These are phyloP conservation scores for Paramecium sexaurelia DNA, from an alignment of 73 alveolate species.

Conservation along the genomic window DNA sequence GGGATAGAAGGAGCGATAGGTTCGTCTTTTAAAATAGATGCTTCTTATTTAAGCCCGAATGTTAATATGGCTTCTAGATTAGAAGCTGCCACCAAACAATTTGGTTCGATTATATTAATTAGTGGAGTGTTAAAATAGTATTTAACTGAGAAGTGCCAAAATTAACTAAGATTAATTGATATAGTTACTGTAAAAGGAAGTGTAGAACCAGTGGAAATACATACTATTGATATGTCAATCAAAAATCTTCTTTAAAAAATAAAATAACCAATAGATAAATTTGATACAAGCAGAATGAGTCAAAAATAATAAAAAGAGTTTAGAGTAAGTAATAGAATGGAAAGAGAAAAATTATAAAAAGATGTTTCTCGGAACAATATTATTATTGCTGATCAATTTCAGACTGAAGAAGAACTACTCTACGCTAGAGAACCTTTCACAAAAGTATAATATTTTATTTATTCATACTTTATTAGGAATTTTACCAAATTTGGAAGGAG, in stretches of 20 bases:
- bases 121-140: slow-evolving; percentile 67
- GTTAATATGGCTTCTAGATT: slow-evolving; percentile 92
- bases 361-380: slow-evolving; percentile 36
- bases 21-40: slow-evolving; percentile 89
- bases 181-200: slow-evolving; percentile 78
- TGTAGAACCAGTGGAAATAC: slow-evolving; percentile 69
- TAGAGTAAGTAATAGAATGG: slow-evolving; percentile 60
- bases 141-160: slow-evolving; percentile 54
- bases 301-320: slow-evolving; percentile 51
- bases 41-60: slow-evolving; percentile 93
- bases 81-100: slow-evolving; percentile 94
- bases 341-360: slow-evolving; percentile 47
- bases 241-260: slow-evolving; percentile 50
- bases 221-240: slow-evolving; percentile 55
- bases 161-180: slow-evolving; percentile 72
- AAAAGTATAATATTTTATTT: slow-evolving; percentile 63
- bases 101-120: slow-evolving; percentile 74
- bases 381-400: slow-evolving; percentile 58
- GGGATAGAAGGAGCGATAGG: slow-evolving; percentile 97
- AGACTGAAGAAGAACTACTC: slow-evolving; percentile 79
- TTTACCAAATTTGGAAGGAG: slow-evolving; percentile 72
- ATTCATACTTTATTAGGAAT: background rate
- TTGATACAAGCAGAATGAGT: slow-evolving; percentile 6
- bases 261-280: background rate
- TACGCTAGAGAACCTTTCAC: slow-evolving; percentile 76